Conservation (phyloP, 106 monocot species). For the Phalaenopsis equestris region DNA sequence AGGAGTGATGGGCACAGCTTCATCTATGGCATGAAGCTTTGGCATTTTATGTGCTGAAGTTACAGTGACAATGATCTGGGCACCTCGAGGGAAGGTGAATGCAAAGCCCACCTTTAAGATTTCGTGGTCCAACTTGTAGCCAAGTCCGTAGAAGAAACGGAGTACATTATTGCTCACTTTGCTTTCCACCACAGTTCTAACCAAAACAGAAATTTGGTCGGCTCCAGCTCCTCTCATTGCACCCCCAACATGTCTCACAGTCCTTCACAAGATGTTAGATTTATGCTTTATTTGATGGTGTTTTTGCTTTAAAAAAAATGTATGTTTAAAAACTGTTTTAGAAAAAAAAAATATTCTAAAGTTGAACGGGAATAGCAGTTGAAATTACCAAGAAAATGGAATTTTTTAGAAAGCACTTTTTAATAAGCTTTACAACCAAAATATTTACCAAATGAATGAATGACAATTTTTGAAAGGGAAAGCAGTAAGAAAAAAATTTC, state of each 20-base stretch:
- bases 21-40: slow-evolving; percentile 74
- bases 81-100: slow-evolving; percentile 61
- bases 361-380: too few species aligned
- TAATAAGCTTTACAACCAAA: too few species aligned
- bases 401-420: too few species aligned
- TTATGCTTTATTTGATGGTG: background rate
- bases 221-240: slow-evolving; percentile 92
- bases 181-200: slow-evolving; percentile 74
- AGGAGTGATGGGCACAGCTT: slow-evolving; percentile 79
- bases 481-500: too few species aligned
- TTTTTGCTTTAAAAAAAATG: too few species aligned
- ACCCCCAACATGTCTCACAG: slow-evolving; percentile 85
- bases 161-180: slow-evolving; percentile 73
- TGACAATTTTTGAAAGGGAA: too few species aligned
- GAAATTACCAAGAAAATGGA: too few species aligned
- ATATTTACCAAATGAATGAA: too few species aligned
- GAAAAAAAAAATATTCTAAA: too few species aligned
- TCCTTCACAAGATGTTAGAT: slow-evolving; percentile 26
- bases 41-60: slow-evolving; percentile 69
- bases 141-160: slow-evolving; percentile 77
- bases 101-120: slow-evolving; percentile 77
- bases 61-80: slow-evolving; percentile 57
- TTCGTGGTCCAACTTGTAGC: slow-evolving; percentile 92
- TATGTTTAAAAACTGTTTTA: too few species aligned
- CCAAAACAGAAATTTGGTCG: slow-evolving; percentile 81